Percentiles rank a stretch among this genome's conserved stretches.
Evolutionary conservation across 805 yeast species (phyloP).

Genomic region (Candida odintsovae): DNA sequence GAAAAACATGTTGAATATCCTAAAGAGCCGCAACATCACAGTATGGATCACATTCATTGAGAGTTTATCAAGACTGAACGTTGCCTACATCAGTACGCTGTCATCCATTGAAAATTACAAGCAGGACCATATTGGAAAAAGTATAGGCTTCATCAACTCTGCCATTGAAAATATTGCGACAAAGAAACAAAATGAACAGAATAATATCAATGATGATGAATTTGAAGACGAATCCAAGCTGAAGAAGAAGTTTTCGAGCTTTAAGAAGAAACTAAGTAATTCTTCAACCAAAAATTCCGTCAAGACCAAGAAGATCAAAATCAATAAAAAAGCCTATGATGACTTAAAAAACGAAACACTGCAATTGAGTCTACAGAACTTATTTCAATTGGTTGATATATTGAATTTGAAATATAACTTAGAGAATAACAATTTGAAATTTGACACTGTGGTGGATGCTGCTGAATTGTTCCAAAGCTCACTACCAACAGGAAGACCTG

Average conservation of each 20-base stretch:
- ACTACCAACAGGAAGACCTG: constrained; percentile 21
- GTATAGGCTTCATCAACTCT: constrained; percentile 38
- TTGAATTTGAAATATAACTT: constrained; percentile 36
- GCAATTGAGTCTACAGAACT: constrained; percentile 30
- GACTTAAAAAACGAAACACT: constrained; percentile 2
- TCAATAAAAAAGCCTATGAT: constrained; percentile 6
- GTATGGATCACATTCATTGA: constrained; percentile 12
- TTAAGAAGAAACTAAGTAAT: constrained; percentile 12
- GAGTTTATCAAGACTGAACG: constrained; percentile 28
- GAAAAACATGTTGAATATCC: constrained; percentile 16
- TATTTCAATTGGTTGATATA: constrained; percentile 36
- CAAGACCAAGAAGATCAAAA: constrained; percentile 5
- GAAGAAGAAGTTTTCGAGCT: constrained; percentile 10
- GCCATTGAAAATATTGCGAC: constrained; percentile 28
- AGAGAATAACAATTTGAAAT: constrained; percentile 31
- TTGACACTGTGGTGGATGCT: constrained; percentile 15
- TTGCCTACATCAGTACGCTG: constrained; percentile 40
- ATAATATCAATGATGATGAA: constrained; percentile 1
- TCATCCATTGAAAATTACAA: constrained; percentile 41
- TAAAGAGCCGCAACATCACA: constrained; percentile 1
- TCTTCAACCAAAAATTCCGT: background rate
- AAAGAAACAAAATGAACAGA: constrained; percentile 4
- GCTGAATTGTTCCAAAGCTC: constrained; percentile 8
- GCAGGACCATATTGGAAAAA: constrained; percentile 38
- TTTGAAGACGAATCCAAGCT: constrained; percentile 9